Percentiles rank a stretch among this genome's conserved stretches.
Conservation (phyloP, 257 asterid species). For the Solanum chmielewskii region DNA sequence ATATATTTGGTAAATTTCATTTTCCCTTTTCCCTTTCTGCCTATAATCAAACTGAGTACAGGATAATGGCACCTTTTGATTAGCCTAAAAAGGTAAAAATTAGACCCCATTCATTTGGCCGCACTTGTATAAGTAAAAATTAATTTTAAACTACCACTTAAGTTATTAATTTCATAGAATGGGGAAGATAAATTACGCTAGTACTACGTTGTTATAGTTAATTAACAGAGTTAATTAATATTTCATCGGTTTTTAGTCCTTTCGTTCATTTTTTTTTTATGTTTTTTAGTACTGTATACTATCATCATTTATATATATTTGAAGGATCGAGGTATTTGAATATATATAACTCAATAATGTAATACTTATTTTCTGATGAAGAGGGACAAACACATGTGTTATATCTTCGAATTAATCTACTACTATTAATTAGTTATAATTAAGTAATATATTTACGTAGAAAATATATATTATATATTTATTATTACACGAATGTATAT, state of each 20-base stretch:
- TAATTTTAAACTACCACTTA: not conserved
- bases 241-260: not conserved
- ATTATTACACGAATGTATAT: not conserved
- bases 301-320: not conserved
- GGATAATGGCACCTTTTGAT: not conserved
- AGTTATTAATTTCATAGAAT: not conserved
- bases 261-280: not conserved
- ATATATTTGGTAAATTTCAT: not conserved
- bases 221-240: not conserved
- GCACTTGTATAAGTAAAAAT: not conserved
- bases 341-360: not conserved
- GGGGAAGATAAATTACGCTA: not conserved
- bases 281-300: not conserved
- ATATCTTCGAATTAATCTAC: not conserved
- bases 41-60: not conserved
- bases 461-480: not conserved
- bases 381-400: not conserved
- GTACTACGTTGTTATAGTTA: not conserved
- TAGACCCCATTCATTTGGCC: not conserved
- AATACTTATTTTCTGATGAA: not conserved
- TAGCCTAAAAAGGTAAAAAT: not conserved
- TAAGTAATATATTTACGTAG: not conserved
- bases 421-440: not conserved
- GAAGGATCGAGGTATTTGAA: not conserved
- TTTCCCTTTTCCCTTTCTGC: not conserved